These are phyloP conservation scores for Gaeumannomyces sp. DNA, from an alignment of 2,329 filamentous ascomycete genomes.

Conservation along the genomic window DNA sequence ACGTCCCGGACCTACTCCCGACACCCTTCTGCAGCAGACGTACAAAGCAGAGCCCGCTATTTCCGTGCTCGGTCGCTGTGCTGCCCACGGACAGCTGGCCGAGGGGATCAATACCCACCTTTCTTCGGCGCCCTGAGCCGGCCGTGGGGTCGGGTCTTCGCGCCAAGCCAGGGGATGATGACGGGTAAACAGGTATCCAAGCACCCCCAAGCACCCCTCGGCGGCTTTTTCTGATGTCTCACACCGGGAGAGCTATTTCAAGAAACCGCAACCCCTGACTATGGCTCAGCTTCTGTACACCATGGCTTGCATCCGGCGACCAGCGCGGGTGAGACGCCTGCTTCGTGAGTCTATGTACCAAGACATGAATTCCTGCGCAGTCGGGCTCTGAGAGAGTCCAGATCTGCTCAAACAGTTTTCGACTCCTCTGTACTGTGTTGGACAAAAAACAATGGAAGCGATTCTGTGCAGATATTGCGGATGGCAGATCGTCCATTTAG, in stretches of 20 bases:
- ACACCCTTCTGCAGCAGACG: no score
- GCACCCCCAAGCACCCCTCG: no score
- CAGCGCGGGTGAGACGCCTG: not conserved
- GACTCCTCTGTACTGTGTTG: no score
- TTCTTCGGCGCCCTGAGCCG: not conserved
- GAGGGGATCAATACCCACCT: not conserved
- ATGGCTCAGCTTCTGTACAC: not conserved
- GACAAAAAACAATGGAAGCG: not conserved
- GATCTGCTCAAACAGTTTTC: not conserved
- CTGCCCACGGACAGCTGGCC: no score
- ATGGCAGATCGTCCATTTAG: not conserved
- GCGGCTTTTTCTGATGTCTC: not conserved
- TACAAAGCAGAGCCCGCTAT: not conserved
- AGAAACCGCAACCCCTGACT: not conserved
- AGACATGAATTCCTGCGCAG: not conserved
- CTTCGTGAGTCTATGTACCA: not conserved
- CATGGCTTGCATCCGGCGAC: not conserved
- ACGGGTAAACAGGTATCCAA: not conserved
- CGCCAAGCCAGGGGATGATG: not conserved
- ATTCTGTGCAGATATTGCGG: not conserved
- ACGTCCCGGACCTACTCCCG: not conserved
- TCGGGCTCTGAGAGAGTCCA: not conserved
- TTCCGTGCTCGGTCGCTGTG: no score
- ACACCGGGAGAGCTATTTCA: not conserved
- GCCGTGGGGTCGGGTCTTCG: not conserved